Base-by-base conservation (phyloP, 257 asterid species). In the Petunia axillaris region DNA sequence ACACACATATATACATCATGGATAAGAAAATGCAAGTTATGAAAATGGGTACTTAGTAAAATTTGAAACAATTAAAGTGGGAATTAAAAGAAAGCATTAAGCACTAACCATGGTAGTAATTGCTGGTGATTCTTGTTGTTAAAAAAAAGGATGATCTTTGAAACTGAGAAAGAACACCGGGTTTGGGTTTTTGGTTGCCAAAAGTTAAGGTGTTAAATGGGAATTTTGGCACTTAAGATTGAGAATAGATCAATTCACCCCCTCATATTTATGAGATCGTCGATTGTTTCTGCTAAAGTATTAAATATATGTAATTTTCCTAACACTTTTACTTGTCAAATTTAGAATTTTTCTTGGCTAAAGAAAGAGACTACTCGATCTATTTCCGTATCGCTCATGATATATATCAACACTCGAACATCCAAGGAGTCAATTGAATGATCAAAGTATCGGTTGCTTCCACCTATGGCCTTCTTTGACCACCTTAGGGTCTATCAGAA, bases 51-150 rank as follows among this genome's bases (percentile, higher is more conserved):
- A 71, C 50, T 40, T 9, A 48, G 25, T 2, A 11, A 0, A 71
- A 71, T 2, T 10, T 35, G 77, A 71, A 71, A 48, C 76, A 48
- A 46, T 46, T 3, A 25, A 46, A 70, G 8, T 13, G 1, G 8
- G n/a, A 68, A 44, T 44, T 68, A 16, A 67, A 14, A 8, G 36
- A 68, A 68, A 70, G 36, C 4, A 35, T 3, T 10, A 25, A 48
- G 11, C 11, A 71, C 77, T 10, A 71, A 71, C 60, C 62, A 71
- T 71, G 60, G 60, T 71, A 60, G 25, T 16, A 46, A 50, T 50
- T 25, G 68, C 35, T 62, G 14, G 44, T 73, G 44, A 71, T 48
- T 48, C 58, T 50, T 67, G 2, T 73, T 50, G 62, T 3, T 41
- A 59, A 59, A 60, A 10, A 43, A 43, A n/a, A 36, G 0, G 0